phyloP scores from a whole-genome alignment of 2,329 filamentous ascomycete species.

The Myriosclerotinia duriaeana region DNA sequence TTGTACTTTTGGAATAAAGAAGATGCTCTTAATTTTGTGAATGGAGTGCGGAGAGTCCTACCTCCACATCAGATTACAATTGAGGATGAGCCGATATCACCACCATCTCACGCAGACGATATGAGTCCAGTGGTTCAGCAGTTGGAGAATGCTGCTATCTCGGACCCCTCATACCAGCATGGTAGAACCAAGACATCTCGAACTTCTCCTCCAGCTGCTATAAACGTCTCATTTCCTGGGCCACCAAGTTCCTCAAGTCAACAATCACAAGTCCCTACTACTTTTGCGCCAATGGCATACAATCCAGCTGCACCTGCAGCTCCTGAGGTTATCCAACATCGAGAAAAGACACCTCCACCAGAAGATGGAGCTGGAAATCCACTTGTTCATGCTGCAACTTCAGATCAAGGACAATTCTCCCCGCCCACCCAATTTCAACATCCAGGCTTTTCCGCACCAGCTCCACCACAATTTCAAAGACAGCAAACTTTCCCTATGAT shows the following conservation, averaged over 20 bases:
- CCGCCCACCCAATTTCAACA: slow-evolving; percentile 48
- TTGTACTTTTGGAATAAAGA: slow-evolving; percentile 77
- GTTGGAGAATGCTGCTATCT: slow-evolving; percentile 69
- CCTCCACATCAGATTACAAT: slow-evolving; percentile 61
- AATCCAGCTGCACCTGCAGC: slow-evolving; percentile 77
- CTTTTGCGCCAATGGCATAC: slow-evolving; percentile 63
- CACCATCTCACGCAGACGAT: slow-evolving; percentile 47
- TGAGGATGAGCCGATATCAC: slow-evolving; percentile 60
- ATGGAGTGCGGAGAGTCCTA: slow-evolving; percentile 64
- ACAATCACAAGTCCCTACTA: slow-evolving; percentile 42
- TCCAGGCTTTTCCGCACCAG: slow-evolving; percentile 19
- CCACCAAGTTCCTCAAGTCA: slow-evolving; percentile 43
- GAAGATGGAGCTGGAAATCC: slow-evolving; percentile 63
- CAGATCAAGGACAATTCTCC: slow-evolving; percentile 57
- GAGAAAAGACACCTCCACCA: slow-evolving; percentile 78
- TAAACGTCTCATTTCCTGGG: slow-evolving; percentile 32
- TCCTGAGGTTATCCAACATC: slow-evolving; percentile 67
- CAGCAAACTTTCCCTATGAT: slow-evolving; percentile 21
- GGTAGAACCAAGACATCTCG: slow-evolving; percentile 36
- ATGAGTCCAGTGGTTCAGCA: slow-evolving; percentile 72
- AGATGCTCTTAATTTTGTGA: slow-evolving; percentile 70
- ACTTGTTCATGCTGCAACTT: slow-evolving; percentile 56
- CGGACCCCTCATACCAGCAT: slow-evolving; percentile 52
- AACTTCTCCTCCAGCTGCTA: slow-evolving; percentile 27
- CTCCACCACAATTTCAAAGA: slow-evolving; percentile 26